These are phyloP conservation scores for Tricholoma sp. DNA, from an alignment of 768 basidiomycete species.

Conservation along the genomic window DNA sequence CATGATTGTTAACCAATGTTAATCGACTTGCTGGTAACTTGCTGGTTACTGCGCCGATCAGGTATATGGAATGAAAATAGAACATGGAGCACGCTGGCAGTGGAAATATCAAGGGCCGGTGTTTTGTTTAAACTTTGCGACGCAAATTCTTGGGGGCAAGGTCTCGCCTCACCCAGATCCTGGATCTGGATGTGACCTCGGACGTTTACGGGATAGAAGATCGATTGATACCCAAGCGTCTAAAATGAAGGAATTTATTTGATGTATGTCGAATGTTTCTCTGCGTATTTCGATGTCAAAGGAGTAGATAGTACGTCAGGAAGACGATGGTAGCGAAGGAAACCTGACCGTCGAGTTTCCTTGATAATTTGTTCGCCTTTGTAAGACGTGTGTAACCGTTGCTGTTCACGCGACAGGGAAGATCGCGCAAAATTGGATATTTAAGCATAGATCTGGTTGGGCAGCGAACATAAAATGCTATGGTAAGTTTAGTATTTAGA, in stretches of 20 bases:
- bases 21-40: not conserved
- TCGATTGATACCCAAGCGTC: not conserved
- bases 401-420: not conserved
- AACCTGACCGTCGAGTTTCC: too few relatives aligned
- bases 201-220: not conserved
- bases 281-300: not conserved
- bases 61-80: not conserved
- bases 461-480: constrained; percentile 6
- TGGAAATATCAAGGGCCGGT: not conserved
- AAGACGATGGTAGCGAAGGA: not conserved
- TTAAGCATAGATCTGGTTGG: constrained; percentile 8
- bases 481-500: not conserved
- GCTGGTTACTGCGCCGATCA: not conserved
- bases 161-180: not conserved
- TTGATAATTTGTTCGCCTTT: not conserved
- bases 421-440: not conserved
- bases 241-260: not conserved
- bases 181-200: not conserved
- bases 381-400: not conserved
- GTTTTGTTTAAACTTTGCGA: not conserved
- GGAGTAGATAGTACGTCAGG: not conserved
- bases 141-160: not conserved
- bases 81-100: not conserved
- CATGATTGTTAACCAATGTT: not conserved
- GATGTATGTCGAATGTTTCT: not conserved